Percentiles rank a stretch among this genome's conserved stretches.
Evolutionary conservation across 2,329 filamentous ascomycete species (phyloP).

Genomic region (Alternaria rosae): DNA sequence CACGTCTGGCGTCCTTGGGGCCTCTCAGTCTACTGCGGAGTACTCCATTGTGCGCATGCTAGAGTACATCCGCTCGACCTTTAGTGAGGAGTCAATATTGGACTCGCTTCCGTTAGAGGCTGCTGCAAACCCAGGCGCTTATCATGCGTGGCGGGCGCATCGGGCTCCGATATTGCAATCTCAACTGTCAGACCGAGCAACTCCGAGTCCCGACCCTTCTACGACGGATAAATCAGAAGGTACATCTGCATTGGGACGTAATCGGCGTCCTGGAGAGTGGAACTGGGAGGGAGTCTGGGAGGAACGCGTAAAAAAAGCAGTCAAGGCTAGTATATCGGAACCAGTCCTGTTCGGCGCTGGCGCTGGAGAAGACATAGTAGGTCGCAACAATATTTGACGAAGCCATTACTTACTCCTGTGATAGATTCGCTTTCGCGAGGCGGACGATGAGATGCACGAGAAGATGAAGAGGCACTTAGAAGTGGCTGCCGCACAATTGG

Average conservation of each 20-base stretch:
- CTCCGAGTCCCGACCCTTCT: slow-evolving; percentile 37
- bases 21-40: slow-evolving; percentile 13
- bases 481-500: slow-evolving; percentile 21
- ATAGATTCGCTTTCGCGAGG: slow-evolving; percentile 50
- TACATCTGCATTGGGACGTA: slow-evolving; percentile 53
- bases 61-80: slow-evolving; percentile 81
- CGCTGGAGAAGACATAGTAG: slow-evolving; percentile 74
- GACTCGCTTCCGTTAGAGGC: slow-evolving; percentile 81
- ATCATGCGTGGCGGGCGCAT: slow-evolving; percentile 89
- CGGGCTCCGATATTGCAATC: slow-evolving; percentile 55
- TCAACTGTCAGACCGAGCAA: slow-evolving; percentile 24
- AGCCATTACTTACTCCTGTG: slow-evolving; percentile 9
- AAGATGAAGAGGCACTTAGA: slow-evolving; percentile 44
- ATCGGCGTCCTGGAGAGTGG: slow-evolving; percentile 80
- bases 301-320: slow-evolving; percentile 80
- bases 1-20: slow-evolving; percentile 12
- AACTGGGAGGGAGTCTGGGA: slow-evolving; percentile 99
- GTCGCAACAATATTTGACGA: slow-evolving; percentile 1
- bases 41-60: slow-evolving; percentile 65
- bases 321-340: slow-evolving; percentile 80
- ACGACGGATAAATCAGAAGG: slow-evolving; percentile 23
- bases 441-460: slow-evolving; percentile 42
- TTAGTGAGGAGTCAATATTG: slow-evolving; percentile 78
- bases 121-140: slow-evolving; percentile 88
- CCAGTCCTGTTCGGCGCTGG: slow-evolving; percentile 76